A percentile compares a stretch with the other conserved stretches of the same genome.
phyloP scores from a whole-genome alignment of 2,329 filamentous ascomycete species.

The Botrytis byssoidea region DNA sequence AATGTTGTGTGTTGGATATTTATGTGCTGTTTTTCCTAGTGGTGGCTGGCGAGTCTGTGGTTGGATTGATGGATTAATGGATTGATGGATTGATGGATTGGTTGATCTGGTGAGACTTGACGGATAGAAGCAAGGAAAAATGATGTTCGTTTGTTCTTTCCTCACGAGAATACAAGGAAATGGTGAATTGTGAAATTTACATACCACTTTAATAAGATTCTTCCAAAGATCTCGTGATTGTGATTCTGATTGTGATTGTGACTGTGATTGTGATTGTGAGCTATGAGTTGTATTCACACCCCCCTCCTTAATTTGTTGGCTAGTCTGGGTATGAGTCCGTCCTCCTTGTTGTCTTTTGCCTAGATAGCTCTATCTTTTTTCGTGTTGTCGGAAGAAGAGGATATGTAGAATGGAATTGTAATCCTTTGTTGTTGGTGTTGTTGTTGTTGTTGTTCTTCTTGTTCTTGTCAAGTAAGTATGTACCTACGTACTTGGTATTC shows the following conservation, averaged over 20 bases:
- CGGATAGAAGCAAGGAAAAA: not conserved
- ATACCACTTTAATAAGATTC: not conserved
- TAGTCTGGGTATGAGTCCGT: not conserved
- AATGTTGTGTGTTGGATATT: not conserved
- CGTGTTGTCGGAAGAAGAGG: not conserved
- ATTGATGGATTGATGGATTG: not conserved
- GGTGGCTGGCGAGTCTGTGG: not conserved
- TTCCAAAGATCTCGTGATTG: not conserved
- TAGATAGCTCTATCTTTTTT: not conserved
- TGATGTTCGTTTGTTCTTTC: not conserved
- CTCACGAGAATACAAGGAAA: not conserved
- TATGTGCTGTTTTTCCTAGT: not conserved
- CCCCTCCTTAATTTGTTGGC: not conserved
- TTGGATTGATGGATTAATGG: no score
- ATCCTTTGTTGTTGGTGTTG: not conserved
- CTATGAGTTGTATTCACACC: not conserved
- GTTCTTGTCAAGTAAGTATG: not conserved
- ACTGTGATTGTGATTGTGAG: not conserved
- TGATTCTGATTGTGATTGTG: not conserved
- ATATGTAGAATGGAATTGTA: not conserved
- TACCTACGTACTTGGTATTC: not conserved
- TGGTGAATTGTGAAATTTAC: not conserved
- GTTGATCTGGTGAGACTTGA: slow-evolving; percentile 1
- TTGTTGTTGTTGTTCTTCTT: not conserved
- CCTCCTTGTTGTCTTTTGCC: not conserved